Conservation (phyloP, 192 early-diverging fungal species). For the Chytriomyces hyalinus region DNA sequence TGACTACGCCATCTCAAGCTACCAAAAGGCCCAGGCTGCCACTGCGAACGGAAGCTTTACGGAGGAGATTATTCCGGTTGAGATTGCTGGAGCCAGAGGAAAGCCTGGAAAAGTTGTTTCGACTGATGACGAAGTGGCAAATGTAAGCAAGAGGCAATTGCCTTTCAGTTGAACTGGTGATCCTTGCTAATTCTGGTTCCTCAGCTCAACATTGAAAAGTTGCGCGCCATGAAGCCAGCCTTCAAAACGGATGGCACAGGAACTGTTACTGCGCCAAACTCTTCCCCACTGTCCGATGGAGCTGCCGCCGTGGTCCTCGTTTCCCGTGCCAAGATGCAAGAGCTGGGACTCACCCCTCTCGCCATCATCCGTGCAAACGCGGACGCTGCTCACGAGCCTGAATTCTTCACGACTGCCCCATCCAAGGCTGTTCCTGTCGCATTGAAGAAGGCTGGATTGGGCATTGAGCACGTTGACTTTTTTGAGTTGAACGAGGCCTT, state of each 20-base stretch:
- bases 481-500: constrained; percentile 99
- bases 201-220: constrained; percentile 86
- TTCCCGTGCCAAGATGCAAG: constrained; percentile 71
- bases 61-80: constrained; percentile 84
- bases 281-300: constrained; percentile 91
- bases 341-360: constrained; percentile 82
- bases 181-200: constrained; percentile 39
- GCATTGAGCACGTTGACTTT: constrained; percentile 80
- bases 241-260: constrained; percentile 80
- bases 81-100: constrained; percentile 77
- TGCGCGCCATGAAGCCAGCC: constrained; percentile 84
- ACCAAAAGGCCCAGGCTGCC: constrained; percentile 86
- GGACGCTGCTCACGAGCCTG: constrained; percentile 87
- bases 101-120: constrained; percentile 80
- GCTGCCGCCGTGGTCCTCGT: constrained; percentile 90
- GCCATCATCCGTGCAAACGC: constrained; percentile 84
- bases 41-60: constrained; percentile 81
- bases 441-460: constrained; percentile 77
- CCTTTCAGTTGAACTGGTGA: background rate
- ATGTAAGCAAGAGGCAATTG: constrained; percentile 64
- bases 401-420: constrained; percentile 95
- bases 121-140: constrained; percentile 84
- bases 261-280: constrained; percentile 94
- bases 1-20: constrained; percentile 81
- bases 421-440: constrained; percentile 91